Evolutionary conservation across 495 filamentous ascomycete genomes (phyloP).

Genomic region (Neurospora sp.): DNA sequence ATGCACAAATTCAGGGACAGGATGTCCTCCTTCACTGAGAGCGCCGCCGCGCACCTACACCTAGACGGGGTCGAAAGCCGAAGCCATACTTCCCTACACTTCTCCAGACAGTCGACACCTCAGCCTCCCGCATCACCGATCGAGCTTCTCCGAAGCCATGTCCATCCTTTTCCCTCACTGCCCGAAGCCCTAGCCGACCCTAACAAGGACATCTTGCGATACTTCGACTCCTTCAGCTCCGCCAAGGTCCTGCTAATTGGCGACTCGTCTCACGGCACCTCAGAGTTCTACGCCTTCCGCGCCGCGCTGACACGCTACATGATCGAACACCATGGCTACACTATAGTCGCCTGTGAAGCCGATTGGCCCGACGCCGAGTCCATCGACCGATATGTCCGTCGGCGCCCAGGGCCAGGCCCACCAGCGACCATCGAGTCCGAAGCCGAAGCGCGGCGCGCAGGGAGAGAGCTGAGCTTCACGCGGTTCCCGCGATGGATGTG

Average conservation of each 20-base stretch:
- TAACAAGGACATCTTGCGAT: background rate
- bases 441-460: constrained; percentile 8
- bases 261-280: constrained; percentile 49
- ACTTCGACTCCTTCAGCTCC: constrained; percentile 34
- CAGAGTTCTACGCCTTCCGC: constrained; percentile 48
- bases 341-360: constrained; percentile 46
- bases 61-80: background rate
- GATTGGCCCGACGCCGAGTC: constrained; percentile 52
- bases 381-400: constrained; percentile 47
- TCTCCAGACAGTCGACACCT: background rate
- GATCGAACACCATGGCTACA: constrained; percentile 44
- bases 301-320: constrained; percentile 46
- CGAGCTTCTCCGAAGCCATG: constrained; percentile 1
- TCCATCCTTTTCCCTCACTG: background rate
- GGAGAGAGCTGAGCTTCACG: constrained; percentile 34
- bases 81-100: background rate
- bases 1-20: background rate
- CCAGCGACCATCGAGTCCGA: constrained; percentile 18
- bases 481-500: constrained; percentile 57
- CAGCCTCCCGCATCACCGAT: background rate
- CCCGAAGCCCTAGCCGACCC: background rate
- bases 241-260: constrained; percentile 43
- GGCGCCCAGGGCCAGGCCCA: constrained; percentile 22
- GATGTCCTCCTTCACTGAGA: background rate
- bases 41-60: background rate